phyloP scores from a whole-genome alignment of 2,329 filamentous ascomycete genomes.

The Calonectria ilicicola region DNA sequence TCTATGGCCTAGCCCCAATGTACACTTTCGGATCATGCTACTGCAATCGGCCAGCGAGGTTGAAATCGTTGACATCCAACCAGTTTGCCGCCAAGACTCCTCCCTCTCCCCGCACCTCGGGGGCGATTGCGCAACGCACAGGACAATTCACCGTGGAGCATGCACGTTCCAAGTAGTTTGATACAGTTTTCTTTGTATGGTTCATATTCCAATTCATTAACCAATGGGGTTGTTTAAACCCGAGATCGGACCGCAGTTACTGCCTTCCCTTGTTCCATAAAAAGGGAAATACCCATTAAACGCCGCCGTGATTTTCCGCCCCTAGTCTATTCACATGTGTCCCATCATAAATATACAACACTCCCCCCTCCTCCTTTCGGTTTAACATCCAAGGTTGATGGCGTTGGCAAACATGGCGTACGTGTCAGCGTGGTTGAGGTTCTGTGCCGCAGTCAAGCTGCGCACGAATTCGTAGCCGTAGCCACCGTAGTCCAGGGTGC shows the following conservation, averaged over 20 bases:
- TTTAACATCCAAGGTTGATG: conserved; percentile 50
- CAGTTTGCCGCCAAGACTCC: background rate
- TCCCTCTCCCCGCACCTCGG: background rate
- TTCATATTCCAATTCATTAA: conserved; percentile 6
- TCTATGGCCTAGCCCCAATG: conserved; percentile 11
- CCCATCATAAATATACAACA: background rate
- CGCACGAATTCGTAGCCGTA: conserved; percentile 67
- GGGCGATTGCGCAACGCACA: background rate
- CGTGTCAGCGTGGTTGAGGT: conserved; percentile 74
- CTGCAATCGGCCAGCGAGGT: background rate
- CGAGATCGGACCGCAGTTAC: background rate
- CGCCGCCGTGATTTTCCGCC: background rate
- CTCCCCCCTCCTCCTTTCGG: background rate
- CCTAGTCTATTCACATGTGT: background rate
- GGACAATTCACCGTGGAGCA: background rate
- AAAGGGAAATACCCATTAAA: background rate
- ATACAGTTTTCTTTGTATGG: background rate
- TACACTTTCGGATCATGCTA: background rate
- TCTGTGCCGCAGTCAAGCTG: conserved; percentile 59
- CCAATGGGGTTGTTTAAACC: conserved; percentile 1
- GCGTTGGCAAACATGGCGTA: conserved; percentile 42
- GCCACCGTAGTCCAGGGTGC: conserved; percentile 70
- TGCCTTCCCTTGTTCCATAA: background rate
- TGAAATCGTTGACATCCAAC: background rate
- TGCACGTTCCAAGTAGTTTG: background rate